Evolutionary conservation across 306 rosid species (phyloP).

Genomic region (Erythrophleum fordii): DNA sequence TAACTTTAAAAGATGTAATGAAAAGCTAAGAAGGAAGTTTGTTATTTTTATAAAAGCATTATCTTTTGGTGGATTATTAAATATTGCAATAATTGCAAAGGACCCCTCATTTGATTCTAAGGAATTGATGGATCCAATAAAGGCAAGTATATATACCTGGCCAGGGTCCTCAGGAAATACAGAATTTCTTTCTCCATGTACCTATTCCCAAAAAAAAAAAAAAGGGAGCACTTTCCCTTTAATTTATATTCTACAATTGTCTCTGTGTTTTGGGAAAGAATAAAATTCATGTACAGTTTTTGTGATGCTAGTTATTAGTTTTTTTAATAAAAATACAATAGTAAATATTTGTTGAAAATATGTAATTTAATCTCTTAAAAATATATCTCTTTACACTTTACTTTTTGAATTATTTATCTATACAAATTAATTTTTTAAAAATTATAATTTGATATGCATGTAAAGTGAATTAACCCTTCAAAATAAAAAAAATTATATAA

Average conservation of each 20-base stretch:
- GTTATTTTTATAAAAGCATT: neutral
- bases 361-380: too few species aligned
- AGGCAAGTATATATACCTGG: conserved; percentile 42
- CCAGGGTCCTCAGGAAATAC: conserved; percentile 64
- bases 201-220: conserved; percentile 34
- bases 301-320: neutral
- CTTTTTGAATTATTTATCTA: too few species aligned
- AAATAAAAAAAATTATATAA: too few species aligned
- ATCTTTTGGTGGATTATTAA: conserved; percentile 10
- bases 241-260: neutral
- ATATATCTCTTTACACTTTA: too few species aligned
- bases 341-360: too few species aligned
- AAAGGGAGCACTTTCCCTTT: neutral
- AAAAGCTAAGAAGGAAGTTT: conserved; percentile 38
- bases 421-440: too few species aligned
- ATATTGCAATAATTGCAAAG: conserved; percentile 35
- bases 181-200: conserved; percentile 49
- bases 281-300: neutral
- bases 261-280: neutral
- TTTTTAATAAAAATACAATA: too few species aligned
- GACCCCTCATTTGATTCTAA: conserved; percentile 40
- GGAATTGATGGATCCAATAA: conserved; percentile 47
- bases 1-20: conserved; percentile 26
- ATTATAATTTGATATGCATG: too few species aligned
- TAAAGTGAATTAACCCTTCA: too few species aligned